A percentile compares a stretch with the other conserved stretches of the same genome.
Evolutionary conservation across 2,329 filamentous ascomycete genomes (phyloP).

Genomic region (Tolypocladium ovalisporum): DNA sequence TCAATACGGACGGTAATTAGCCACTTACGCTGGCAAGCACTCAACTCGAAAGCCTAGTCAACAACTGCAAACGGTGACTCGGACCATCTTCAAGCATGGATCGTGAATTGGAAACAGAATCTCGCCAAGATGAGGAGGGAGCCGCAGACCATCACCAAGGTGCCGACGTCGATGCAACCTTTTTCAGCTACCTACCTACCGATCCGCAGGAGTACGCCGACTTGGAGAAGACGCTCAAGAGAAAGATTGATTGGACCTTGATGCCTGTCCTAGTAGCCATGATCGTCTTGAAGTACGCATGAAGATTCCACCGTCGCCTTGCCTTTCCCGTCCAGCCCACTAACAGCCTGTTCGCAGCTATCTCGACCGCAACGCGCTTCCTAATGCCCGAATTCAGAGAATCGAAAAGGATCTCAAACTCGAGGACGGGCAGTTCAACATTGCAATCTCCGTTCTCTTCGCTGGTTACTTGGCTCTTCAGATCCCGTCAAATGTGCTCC

Average conservation of each 20-base stretch:
- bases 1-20: not conserved
- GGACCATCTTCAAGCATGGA: not conserved
- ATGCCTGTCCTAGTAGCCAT: not conserved
- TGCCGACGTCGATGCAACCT: not conserved
- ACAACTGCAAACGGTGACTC: too few species aligned
- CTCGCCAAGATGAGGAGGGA: not conserved
- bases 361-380: not conserved
- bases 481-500: slow-evolving; percentile 27
- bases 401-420: not conserved
- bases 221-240: not conserved
- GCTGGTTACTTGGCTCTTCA: slow-evolving; percentile 22
- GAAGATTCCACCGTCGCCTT: not conserved
- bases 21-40: too few species aligned
- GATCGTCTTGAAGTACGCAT: not conserved
- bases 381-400: not conserved
- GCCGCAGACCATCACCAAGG: not conserved
- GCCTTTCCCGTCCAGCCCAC: not conserved
- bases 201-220: not conserved
- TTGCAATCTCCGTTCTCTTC: slow-evolving; percentile 22
- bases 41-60: not conserved
- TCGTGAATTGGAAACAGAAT: not conserved
- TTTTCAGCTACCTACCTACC: not conserved
- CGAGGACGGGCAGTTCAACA: not conserved
- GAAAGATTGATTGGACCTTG: not conserved
- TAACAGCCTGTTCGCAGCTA: not conserved